Conservation (phyloP, 2,329 filamentous ascomycete genomes). For the Fusarium neocosmosporiellum region DNA sequence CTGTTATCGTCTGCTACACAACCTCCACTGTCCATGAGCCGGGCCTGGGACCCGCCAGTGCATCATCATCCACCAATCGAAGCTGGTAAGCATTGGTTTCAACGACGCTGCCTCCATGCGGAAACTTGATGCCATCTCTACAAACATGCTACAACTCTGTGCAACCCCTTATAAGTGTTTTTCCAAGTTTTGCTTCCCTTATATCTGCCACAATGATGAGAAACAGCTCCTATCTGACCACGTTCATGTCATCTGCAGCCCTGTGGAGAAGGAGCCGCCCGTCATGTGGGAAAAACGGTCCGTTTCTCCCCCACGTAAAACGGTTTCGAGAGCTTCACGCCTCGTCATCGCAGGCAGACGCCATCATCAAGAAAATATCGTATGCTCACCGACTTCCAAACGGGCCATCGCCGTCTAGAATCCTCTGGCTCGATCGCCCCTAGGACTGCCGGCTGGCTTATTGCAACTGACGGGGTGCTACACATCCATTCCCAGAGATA, state of each 20-base stretch:
- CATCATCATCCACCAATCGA: neutral
- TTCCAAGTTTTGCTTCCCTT: neutral
- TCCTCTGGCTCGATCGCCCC: neutral
- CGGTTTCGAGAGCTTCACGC: constrained; percentile 10
- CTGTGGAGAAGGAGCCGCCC: neutral
- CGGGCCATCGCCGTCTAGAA: neutral
- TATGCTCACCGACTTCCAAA: neutral
- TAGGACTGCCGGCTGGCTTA: neutral
- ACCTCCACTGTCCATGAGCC: neutral
- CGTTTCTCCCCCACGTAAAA: neutral
- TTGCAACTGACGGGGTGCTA: neutral
- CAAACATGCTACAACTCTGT: neutral
- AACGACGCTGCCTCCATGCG: neutral
- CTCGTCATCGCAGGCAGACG: neutral
- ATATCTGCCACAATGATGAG: neutral
- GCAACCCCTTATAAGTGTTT: neutral
- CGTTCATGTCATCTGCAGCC: neutral
- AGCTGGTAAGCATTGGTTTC: neutral
- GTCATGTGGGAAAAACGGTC: neutral
- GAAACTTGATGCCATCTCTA: neutral
- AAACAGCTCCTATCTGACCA: neutral
- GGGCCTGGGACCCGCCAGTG: neutral
- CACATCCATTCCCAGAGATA: neutral
- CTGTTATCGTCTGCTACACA: neutral
- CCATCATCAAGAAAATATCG: neutral